phyloP scores from a whole-genome alignment of 192 early-diverging fungal species.

The Coemansia aciculifera region DNA sequence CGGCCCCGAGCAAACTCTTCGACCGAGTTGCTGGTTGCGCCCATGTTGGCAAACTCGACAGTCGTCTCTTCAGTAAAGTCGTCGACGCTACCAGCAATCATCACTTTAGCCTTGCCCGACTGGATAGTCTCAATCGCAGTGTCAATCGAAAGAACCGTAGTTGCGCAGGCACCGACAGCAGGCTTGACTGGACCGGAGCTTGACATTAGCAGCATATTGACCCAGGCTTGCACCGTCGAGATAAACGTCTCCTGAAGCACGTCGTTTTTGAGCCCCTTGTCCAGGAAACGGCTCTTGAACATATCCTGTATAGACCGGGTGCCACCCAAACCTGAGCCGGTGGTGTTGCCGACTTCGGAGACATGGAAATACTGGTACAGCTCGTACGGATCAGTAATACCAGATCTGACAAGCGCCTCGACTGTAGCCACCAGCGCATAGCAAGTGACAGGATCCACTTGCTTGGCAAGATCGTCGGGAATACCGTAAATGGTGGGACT shows the following conservation, averaged over 20 bases:
- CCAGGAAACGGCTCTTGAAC: conserved; percentile 71
- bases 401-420: conserved; percentile 84
- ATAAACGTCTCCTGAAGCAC: conserved; percentile 91
- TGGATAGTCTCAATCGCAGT: conserved; percentile 86
- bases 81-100: conserved; percentile 90
- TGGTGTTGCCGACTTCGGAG: conserved; percentile 87
- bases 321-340: conserved; percentile 88
- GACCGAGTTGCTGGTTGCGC: conserved; percentile 83
- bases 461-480: conserved; percentile 83
- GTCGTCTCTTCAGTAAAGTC: conserved; percentile 85
- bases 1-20: conserved; percentile 89
- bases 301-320: conserved; percentile 69
- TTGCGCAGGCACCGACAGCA: conserved; percentile 86
- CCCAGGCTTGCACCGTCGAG: conserved; percentile 94
- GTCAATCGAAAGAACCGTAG: conserved; percentile 87
- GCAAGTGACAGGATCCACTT: conserved; percentile 86
- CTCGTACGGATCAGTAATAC: conserved; percentile 96
- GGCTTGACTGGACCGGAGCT: conserved; percentile 85
- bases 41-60: conserved; percentile 95
- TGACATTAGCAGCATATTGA: conserved; percentile 92
- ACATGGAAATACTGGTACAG: conserved; percentile 96
- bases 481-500: conserved; percentile 82
- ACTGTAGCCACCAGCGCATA: conserved; percentile 87
- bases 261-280: conserved; percentile 79
- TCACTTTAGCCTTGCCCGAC: conserved; percentile 86